A percentile compares a stretch with the other conserved stretches of the same genome.
phyloP scores from a whole-genome alignment of 345 rosid genomes.

The Nasturtium officinale region DNA sequence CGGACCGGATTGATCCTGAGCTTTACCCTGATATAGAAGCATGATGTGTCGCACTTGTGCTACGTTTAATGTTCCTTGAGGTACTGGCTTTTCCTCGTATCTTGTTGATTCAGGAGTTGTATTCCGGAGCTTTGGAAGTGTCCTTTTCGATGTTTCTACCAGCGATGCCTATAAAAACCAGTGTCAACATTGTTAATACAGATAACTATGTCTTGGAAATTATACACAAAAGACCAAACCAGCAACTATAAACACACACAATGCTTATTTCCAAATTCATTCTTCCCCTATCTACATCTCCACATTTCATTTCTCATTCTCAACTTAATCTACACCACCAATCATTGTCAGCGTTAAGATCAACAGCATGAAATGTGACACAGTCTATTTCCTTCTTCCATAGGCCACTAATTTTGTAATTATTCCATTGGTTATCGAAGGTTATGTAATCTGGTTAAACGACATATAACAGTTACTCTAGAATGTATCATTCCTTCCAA shows the following conservation, averaged over 20 bases:
- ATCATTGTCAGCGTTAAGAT: neutral
- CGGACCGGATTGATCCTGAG: conserved; percentile 64
- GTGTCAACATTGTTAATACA: neutral
- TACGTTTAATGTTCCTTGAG: conserved; percentile 73
- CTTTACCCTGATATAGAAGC: conserved; percentile 78
- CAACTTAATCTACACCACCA: neutral
- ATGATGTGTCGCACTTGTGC: conserved; percentile 78
- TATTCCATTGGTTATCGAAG: neutral
- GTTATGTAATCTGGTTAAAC: neutral
- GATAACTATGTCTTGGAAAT: neutral
- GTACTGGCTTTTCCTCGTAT: conserved; percentile 60
- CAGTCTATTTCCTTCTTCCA: neutral
- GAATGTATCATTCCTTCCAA: neutral
- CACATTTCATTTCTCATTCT: conserved; percentile 10
- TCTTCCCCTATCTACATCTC: too few relatives aligned
- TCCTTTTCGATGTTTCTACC: conserved; percentile 65
- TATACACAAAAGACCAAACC: neutral
- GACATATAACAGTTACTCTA: neutral
- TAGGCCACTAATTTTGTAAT: neutral
- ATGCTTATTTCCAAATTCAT: neutral
- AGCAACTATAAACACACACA: neutral
- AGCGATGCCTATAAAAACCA: conserved; percentile 57
- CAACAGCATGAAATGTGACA: neutral
- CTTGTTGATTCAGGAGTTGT: conserved; percentile 62
- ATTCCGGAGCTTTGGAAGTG: conserved; percentile 83